Evolutionary conservation across 2,329 filamentous ascomycete species (phyloP).

Genomic region (Trichoderma harzianum): DNA sequence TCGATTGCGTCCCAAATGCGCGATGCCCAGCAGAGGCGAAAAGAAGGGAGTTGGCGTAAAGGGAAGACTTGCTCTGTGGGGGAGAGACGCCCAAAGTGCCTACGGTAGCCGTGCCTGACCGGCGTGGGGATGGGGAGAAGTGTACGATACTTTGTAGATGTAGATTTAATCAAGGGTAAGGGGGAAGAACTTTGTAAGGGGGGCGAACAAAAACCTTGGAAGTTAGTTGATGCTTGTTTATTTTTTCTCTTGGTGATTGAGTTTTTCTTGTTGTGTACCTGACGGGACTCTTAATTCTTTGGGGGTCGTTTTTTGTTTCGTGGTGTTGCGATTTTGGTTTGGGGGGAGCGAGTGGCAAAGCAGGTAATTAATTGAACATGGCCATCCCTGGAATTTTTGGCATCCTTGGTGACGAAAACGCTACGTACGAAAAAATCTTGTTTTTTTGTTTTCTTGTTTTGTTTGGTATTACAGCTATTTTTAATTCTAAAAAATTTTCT

Average conservation of each 20-base stretch:
- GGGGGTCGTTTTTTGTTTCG: not conserved
- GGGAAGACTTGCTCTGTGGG: not conserved
- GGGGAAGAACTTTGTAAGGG: not conserved
- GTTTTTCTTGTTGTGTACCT: not conserved
- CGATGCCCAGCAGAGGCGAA: not conserved
- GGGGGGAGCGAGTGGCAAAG: not conserved
- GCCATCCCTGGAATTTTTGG: not conserved
- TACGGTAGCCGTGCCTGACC: slow-evolving; percentile 17
- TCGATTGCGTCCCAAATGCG: slow-evolving; percentile 1
- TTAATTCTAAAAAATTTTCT: not conserved
- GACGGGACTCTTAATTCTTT: not conserved
- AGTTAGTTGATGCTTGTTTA: not conserved
- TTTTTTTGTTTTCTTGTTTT: not conserved
- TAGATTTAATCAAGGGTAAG: not conserved
- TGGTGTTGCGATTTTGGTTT: not conserved
- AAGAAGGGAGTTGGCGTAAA: not conserved
- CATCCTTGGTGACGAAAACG: not conserved
- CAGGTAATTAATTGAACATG: not conserved
- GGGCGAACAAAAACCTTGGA: not conserved
- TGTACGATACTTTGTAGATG: not conserved
- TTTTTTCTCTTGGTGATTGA: not conserved
- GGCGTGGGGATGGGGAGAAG: not conserved
- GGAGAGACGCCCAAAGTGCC: not conserved
- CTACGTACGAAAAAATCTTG: not conserved
- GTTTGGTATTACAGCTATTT: not conserved